Percentiles rank a stretch among this genome's conserved stretches.
Conservation (phyloP, 1,284 basidiomycete genomes). For the Heterobasidion irregulare region DNA sequence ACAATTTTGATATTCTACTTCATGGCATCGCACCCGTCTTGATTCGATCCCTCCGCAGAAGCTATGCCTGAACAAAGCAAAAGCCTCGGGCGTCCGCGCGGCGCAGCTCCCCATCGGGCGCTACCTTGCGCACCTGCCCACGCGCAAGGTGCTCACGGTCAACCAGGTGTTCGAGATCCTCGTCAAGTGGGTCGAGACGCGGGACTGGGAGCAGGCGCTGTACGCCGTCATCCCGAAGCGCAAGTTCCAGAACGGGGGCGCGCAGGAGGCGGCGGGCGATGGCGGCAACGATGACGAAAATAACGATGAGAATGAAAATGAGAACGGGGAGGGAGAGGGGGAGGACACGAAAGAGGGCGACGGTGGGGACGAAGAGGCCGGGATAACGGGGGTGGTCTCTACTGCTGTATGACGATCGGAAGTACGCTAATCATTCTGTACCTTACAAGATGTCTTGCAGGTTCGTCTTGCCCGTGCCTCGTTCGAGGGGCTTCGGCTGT, state of each 20-base stretch:
- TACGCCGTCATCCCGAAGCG: slow-evolving; percentile 83
- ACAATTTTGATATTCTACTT: not conserved
- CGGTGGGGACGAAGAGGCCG: not conserved
- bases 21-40: not conserved
- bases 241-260: slow-evolving; percentile 57
- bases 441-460: slow-evolving; percentile 73
- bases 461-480: slow-evolving; percentile 78
- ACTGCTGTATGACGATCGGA: not conserved
- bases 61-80: slow-evolving; percentile 86
- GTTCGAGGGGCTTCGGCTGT: slow-evolving; percentile 79
- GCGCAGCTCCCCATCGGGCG: slow-evolving; percentile 91
- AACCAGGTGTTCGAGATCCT: slow-evolving; percentile 96
- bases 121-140: slow-evolving; percentile 75
- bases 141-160: slow-evolving; percentile 94
- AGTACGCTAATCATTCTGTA: not conserved
- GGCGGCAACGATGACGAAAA: slow-evolving; percentile 10
- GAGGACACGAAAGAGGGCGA: not conserved
- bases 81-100: slow-evolving; percentile 64
- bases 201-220: slow-evolving; percentile 79
- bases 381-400: not conserved
- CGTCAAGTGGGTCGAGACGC: slow-evolving; percentile 78
- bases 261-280: slow-evolving; percentile 12
- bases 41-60: slow-evolving; percentile 39
- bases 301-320: not conserved
- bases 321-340: not conserved